Conservation (phyloP, 1,139 yeast genomes). For the Ogataea hybrid region DNA sequence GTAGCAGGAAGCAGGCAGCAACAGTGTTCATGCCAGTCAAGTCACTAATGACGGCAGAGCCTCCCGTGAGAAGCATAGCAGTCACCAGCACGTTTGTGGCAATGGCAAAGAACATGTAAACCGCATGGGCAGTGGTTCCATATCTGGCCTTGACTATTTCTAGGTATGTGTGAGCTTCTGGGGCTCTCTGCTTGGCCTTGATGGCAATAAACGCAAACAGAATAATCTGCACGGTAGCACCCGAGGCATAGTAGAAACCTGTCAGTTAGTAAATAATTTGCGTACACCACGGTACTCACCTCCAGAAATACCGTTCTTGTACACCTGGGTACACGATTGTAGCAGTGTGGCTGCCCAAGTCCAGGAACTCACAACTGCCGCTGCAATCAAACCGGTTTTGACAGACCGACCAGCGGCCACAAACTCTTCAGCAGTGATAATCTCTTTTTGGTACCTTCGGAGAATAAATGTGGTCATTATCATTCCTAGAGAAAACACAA, state of each 20-base stretch:
- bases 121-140: slow-evolving; percentile 64
- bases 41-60: slow-evolving; percentile 73
- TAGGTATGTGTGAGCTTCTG: slow-evolving; percentile 73
- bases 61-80: slow-evolving; percentile 85
- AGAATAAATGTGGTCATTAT: slow-evolving; percentile 66
- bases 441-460: slow-evolving; percentile 73
- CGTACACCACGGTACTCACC: slow-evolving; percentile 22
- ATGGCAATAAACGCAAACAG: slow-evolving; percentile 73
- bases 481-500: slow-evolving; percentile 79
- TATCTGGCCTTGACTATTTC: slow-evolving; percentile 69
- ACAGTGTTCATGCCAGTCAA: slow-evolving; percentile 81
- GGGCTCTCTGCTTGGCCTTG: slow-evolving; percentile 69
- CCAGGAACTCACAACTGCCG: slow-evolving; percentile 91
- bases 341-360: slow-evolving; percentile 90
- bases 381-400: slow-evolving; percentile 74
- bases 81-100: slow-evolving; percentile 88
- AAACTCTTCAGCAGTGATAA: slow-evolving; percentile 86
- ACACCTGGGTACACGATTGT: slow-evolving; percentile 75
- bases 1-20: slow-evolving; percentile 79
- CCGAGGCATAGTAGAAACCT: slow-evolving; percentile 60
- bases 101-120: slow-evolving; percentile 73
- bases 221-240: slow-evolving; percentile 72
- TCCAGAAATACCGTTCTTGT: slow-evolving; percentile 74
- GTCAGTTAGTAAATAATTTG: slow-evolving; percentile 4
- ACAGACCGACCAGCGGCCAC: slow-evolving; percentile 87